These are phyloP conservation scores for Schoenoplectus triqueter DNA, from an alignment of 202 grass and related monocot species.

Conservation along the genomic window DNA sequence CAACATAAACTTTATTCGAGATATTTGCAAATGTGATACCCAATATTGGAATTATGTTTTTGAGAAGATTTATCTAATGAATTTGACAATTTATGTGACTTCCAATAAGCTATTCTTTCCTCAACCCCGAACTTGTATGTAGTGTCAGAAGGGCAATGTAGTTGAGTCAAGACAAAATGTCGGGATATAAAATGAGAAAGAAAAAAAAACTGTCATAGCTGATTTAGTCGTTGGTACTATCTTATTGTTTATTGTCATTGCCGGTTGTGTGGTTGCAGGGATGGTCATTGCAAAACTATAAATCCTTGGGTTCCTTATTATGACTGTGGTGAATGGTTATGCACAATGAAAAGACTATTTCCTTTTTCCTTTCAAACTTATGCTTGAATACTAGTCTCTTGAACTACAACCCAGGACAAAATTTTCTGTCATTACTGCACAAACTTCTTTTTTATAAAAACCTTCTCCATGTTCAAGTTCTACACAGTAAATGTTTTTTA, in stretches of 20 bases:
- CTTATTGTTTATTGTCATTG: background rate
- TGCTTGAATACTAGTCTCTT: background rate
- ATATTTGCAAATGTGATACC: constrained; percentile 25
- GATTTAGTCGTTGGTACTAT: constrained; percentile 17
- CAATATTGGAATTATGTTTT: background rate
- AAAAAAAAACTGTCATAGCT: background rate
- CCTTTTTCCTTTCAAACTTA: background rate
- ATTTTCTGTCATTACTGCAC: background rate
- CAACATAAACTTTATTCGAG: background rate
- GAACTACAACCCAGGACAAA: background rate
- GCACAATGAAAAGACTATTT: background rate
- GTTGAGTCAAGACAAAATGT: constrained; percentile 13
- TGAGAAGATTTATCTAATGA: background rate
- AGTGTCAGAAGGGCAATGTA: background rate
- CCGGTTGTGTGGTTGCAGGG: background rate
- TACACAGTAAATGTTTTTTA: background rate
- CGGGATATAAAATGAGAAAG: background rate
- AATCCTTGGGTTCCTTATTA: background rate
- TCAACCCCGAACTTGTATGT: background rate
- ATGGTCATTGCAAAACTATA: background rate
- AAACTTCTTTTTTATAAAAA: background rate
- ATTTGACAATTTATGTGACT: constrained; percentile 5
- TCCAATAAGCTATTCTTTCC: background rate
- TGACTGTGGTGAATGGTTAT: constrained; percentile 8
- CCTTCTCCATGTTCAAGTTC: background rate